Base-by-base conservation (phyloP, 1,139 yeast genomes). In the Geotrichum restrictum region DNA sequence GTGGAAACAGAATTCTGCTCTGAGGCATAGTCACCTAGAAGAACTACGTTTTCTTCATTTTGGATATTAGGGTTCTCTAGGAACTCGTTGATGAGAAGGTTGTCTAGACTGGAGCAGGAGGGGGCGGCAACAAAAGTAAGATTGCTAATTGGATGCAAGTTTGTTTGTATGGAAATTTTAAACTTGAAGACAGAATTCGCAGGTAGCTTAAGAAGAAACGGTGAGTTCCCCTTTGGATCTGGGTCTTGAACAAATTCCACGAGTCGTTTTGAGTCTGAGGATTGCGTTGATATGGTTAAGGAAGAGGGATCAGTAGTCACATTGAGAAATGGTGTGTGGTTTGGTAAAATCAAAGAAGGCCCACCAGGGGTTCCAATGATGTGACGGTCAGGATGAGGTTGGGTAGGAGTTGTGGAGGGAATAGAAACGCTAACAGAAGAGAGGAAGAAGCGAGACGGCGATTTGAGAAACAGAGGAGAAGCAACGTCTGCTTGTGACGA, bases 31-130 rank as follows among this genome's bases (percentile, higher is more conserved):
- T 69, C 73, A 45, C 74, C 74, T 14, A 71, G 60, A 37, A 70
- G 60, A n/a, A 60, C 63, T 3, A 71, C 74, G 51, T 71, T 71
- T 34, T 69, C 66, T 51, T 69, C 69, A 38, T 70, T 68, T 54
- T 70, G 74, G 34, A 71, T 62, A 45, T 72, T 71, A n/a, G 75
- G 74, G 59, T 71, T 71, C 55, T 67, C 69, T 49, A 69, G 65
- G 46, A 72, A 64, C 57, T 71, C 75, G 39, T 67, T 66, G 29
- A 67, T 65, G 44, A 71, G 60, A 50, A 70, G 63, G 11, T 63
- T 57, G 48, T 70, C 72, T 29, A 71, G 61, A 36, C 65, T 63
- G 10, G 60, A 56, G 27, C 55, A 56, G 16, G 64, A 59, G 7
- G 63, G 56, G 8, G 71, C 69, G 8, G 65, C 63, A 36, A 71